Base-by-base conservation (phyloP, 1,284 basidiomycete species). In the Albatrellus sp. region DNA sequence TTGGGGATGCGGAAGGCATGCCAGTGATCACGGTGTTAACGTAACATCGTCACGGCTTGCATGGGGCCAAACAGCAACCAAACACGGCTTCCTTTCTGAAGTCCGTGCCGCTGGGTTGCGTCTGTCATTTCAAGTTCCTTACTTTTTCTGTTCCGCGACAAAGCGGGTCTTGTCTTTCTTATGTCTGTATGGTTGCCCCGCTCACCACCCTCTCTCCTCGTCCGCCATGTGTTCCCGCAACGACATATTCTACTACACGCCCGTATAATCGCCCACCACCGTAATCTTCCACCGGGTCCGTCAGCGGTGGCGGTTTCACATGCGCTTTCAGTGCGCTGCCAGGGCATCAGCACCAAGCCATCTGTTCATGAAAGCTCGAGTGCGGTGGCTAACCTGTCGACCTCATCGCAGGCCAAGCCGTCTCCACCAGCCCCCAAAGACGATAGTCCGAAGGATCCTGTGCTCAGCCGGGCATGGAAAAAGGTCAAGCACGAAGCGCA, bases 401-500 rank as follows among this genome's bases (percentile, higher is more conserved):
- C 50, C 19, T 47, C 54, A 14, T 42, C 57, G 13, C 69, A 74
- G 45, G 53, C 61, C 14, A 78, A 78, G 52, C 55, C 73, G 0
- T 57, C 62, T 2, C 68, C 70, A 5, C 76, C 76, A 2, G 59
- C 71, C 0, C 60, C 72, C 10, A 75, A 72, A 11, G 73, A 75
- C 31, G 52, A 52, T 17, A 45, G 58, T 13, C 50, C 65, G 14
- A 67, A 75, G 48, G 66, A 65, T 1, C 77, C 83, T 5, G 59
- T 84, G 5, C 49, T 66, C 37, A 70, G 71, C 3, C 69, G 85
- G 28, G 70, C 72, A 12, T 98, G 94, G 94, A 85, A 83, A 54
- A 88, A 81, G 56, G 81, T 98, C 54, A 99, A 97, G 68, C 89
- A 97, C 57, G 94, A 98, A 64, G 92, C 83, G 0, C 75, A 79